Base-by-base conservation (phyloP, 176 grass and related monocot species). In the Tuctoria greenei region DNA sequence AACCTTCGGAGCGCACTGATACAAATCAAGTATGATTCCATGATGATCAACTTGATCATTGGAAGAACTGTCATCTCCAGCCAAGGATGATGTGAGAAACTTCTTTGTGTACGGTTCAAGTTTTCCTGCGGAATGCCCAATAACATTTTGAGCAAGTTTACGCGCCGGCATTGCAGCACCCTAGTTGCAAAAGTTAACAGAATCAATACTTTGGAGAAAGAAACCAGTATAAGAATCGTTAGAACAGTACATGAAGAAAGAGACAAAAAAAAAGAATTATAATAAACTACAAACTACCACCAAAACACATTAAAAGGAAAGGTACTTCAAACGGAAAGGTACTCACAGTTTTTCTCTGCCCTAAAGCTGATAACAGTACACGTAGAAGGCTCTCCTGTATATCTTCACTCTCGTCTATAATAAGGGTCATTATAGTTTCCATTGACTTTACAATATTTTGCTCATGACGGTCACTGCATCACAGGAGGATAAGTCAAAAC, bases 381-480 rank as follows among this genome's bases (percentile, higher is more conserved):
- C 16, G 78, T 68, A 99, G 74, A 84, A 99, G 80, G 78, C 68
- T 95, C 67, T 90, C 89, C 45, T 99, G 85, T 88, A 95, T 85
- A 69, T 87, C 80, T 72, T 99, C 96, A 59, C 92, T 95, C 73
- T 99, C 96, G 72, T 99, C 92, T 76, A 99, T 71, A 86, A 95
- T 99, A 46, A 95, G 92, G 20, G 81, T 73, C 92, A 99, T 95
- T 70, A 95, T 95, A 79, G 87, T 93, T 87, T 99, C 87, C 92
- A 95, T 99, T 75, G 92, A 81, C 14, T 83, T 90, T 55, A 95
- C 54, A 77, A 95, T 74, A 74, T 82, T 95, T 85, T 87, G 56
- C 18, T 87, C 88, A 71, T 99, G 92, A 74, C 74, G 82, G 57
- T 89, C 92, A 78, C 96, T 99, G 89, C 82, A 87, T 61, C 47